Evolutionary conservation across 2,329 filamentous ascomycete genomes (phyloP), one percentile per base, ranked within the genome.

Genomic region (Penicillium janthinellum): DNA sequence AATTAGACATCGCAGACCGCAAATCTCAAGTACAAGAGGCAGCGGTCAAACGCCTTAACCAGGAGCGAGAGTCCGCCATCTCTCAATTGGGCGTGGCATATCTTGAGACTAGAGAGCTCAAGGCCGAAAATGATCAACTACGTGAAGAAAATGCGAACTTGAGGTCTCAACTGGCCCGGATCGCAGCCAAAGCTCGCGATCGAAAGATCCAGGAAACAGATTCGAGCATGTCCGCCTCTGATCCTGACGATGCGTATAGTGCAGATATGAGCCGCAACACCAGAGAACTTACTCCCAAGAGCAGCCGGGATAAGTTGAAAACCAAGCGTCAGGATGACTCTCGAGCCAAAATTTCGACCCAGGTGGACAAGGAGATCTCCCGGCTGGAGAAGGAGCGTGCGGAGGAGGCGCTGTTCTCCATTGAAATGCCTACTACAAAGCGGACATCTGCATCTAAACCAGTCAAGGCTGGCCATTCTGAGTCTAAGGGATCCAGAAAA

Each of bases 61-160:
- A 82, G 39, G 86, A 88, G 65, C 80, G 84, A 38, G 84, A 87
- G 64, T 81, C 81, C 57, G 80, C 86, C 39, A 78, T 85, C n/a
- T 80, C 79, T 22, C 84, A 87, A 62, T 73, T 87, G 20, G 82
- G 81, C 8, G 79, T 83, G 22, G 84, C 84, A 1, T 86, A 83
- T 65, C 79, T 83, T 55, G 83, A 81, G 45, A 77, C 78, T 3
- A 82, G 79, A 52, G 78, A 79, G 51, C 68, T 79, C 3, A 79
- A 79, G 59, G 63, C 62, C 6, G 75, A 79, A 34, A 79, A 78
- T 53, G 74, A 78, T 37, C 64, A 50, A 7, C 51, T 80, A 31
- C 68, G 68, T 39, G 68, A 73, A 34, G 77, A 79, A 51, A 78
- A 78, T 57, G 53, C 71, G 10, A 73, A 75, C n/a, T 70, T 80